These are phyloP conservation scores for Tribonema minus DNA, from an alignment of 108 stramenopile genomes.

Conservation along the genomic window DNA sequence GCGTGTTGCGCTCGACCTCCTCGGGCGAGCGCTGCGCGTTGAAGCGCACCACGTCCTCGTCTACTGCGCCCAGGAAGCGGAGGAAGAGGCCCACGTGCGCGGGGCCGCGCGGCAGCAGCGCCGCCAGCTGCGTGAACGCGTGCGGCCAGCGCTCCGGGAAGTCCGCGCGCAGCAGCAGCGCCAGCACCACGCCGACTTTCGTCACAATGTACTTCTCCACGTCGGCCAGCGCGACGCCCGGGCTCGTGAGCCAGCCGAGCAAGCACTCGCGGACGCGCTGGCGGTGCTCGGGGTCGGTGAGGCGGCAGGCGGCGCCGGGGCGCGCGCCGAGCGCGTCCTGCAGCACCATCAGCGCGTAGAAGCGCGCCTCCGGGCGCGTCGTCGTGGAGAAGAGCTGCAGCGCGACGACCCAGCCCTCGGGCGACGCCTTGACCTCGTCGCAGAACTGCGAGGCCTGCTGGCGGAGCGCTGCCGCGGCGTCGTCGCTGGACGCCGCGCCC, in stretches of 20 bases:
- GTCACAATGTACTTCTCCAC: slow-evolving; percentile 22
- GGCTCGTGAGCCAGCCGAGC: slow-evolving; percentile 5
- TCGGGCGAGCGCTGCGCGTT: slow-evolving; percentile 14
- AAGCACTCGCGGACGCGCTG: slow-evolving; percentile 9
- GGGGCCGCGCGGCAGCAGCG: not conserved
- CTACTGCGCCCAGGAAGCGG: slow-evolving; percentile 22
- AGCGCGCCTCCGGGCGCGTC: slow-evolving; percentile 22
- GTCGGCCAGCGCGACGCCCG: slow-evolving; percentile 3
- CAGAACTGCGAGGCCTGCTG: slow-evolving; percentile 26
- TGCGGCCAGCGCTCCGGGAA: slow-evolving; percentile 36
- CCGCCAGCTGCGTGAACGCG: slow-evolving; percentile 15
- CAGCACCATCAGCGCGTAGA: slow-evolving; percentile 12
- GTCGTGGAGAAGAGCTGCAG: slow-evolving; percentile 26
- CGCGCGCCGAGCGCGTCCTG: slow-evolving; percentile 36
- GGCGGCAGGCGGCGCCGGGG: slow-evolving; percentile 5
- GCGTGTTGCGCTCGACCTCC: slow-evolving; percentile 29
- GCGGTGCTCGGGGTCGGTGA: slow-evolving; percentile 15
- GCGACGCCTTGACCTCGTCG: slow-evolving; percentile 33
- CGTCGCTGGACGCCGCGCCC: not conserved
- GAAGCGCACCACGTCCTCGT: slow-evolving; percentile 33
- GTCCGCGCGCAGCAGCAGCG: slow-evolving; percentile 20
- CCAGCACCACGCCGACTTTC: slow-evolving; percentile 39
- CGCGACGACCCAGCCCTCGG: slow-evolving; percentile 31
- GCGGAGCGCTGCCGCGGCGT: not conserved
- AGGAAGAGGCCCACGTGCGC: slow-evolving; percentile 27